Evolutionary conservation across 345 rosid species (phyloP).

Genomic region (Camelina neglecta): DNA sequence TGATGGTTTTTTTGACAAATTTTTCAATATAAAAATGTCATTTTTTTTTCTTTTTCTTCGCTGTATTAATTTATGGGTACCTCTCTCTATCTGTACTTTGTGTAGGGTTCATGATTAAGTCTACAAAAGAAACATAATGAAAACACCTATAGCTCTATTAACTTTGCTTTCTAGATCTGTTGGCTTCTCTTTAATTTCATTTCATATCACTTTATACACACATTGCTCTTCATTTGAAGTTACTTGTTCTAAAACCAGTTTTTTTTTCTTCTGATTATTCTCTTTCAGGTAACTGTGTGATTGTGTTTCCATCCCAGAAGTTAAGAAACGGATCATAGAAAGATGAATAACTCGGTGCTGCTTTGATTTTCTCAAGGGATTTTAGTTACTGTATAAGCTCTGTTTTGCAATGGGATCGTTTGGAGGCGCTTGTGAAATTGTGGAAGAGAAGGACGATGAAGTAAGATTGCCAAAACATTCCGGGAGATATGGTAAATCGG

Average conservation of each 20-base stretch:
- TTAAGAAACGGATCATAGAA: conserved; percentile 3
- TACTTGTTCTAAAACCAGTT: conserved; percentile 3
- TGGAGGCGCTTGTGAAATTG: conserved; percentile 75
- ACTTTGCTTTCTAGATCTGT: conserved; percentile 28
- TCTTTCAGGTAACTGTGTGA: conserved; percentile 26
- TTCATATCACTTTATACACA: background rate
- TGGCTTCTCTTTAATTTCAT: conserved; percentile 10
- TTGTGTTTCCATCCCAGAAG: background rate
- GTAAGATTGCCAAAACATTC: conserved; percentile 48
- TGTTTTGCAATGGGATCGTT: conserved; percentile 68
- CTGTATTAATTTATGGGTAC: conserved; percentile 17
- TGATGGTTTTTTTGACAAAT: background rate
- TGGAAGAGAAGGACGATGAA: conserved; percentile 80
- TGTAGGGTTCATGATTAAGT: conserved; percentile 39
- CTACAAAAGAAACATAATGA: conserved; percentile 16
- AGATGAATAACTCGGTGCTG: background rate
- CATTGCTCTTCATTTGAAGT: conserved; percentile 15
- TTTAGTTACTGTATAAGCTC: background rate
- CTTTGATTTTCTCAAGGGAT: conserved; percentile 5
- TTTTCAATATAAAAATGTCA: background rate
- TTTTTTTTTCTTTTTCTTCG: conserved; percentile 4
- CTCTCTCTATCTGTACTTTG: conserved; percentile 29
- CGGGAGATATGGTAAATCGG: conserved; percentile 48
- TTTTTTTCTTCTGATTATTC: conserved; percentile 7
- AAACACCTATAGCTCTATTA: conserved; percentile 14